Conservation (phyloP, 2,329 filamentous ascomycete genomes). For the Lasiodiplodia theobromae region DNA sequence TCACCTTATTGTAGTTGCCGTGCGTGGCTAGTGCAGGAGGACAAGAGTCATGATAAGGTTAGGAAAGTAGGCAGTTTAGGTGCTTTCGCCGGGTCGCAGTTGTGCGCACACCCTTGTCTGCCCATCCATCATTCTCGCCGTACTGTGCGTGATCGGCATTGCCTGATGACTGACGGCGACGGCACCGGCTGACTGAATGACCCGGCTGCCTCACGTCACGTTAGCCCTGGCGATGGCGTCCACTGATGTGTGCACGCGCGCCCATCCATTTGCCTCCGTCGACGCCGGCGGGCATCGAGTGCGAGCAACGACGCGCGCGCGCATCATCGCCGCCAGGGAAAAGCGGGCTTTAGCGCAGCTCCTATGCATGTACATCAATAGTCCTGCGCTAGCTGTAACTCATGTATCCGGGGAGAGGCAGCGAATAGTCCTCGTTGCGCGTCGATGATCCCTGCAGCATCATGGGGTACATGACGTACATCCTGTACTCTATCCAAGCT, state of each 20-base stretch:
- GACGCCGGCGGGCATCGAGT: not conserved
- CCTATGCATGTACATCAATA: not conserved
- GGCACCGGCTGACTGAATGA: not conserved
- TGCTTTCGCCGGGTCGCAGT: not conserved
- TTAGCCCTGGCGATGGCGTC: not conserved
- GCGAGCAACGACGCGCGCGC: not conserved
- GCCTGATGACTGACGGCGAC: not conserved
- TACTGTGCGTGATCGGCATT: not conserved
- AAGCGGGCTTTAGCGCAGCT: not conserved
- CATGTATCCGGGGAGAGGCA: not conserved
- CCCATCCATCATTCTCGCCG: too few relatives aligned
- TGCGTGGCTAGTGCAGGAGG: not conserved
- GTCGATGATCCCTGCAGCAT: conserved; percentile 5
- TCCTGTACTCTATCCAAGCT: not conserved
- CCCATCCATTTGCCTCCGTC: not conserved
- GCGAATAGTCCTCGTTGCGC: not conserved
- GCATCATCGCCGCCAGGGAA: not conserved
- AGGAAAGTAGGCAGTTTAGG: not conserved
- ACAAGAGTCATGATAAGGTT: not conserved
- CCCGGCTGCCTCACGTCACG: not conserved
- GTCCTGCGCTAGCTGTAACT: not conserved
- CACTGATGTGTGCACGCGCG: not conserved
- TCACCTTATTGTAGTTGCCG: not conserved
- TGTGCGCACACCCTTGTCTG: not conserved
- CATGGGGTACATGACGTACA: conserved; percentile 14